Percentiles rank a stretch among this genome's conserved stretches.
Conservation (phyloP, 495 filamentous ascomycete species). For the Hypoxylon cercidicola region DNA sequence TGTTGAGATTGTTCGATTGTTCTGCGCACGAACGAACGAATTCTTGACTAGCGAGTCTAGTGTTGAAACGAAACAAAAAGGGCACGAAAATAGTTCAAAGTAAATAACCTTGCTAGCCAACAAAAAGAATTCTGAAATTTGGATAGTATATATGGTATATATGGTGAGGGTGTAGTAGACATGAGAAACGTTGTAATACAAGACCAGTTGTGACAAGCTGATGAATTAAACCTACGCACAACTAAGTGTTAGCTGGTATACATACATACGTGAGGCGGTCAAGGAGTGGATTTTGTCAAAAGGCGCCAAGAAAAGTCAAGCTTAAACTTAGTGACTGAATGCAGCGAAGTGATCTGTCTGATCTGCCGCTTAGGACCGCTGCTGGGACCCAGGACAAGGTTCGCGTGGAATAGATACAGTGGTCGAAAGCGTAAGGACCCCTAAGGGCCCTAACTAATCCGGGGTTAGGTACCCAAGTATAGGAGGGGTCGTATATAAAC, state of each 20-base stretch:
- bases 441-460: constrained; percentile 41
- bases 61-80: too few relatives aligned
- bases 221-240: not conserved
- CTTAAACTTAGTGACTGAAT: constrained; percentile 20
- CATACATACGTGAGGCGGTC: constrained; percentile 23
- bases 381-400: constrained; percentile 22
- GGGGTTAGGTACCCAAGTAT: constrained; percentile 21
- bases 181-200: too few relatives aligned
- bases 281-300: constrained; percentile 12
- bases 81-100: too few relatives aligned
- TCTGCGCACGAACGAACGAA: too few relatives aligned
- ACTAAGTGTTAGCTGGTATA: not conserved
- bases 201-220: too few relatives aligned
- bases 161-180: too few relatives aligned
- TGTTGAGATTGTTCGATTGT: too few relatives aligned
- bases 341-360: constrained; percentile 34
- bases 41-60: too few relatives aligned
- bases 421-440: constrained; percentile 34
- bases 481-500: too few relatives aligned
- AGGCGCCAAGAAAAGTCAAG: constrained; percentile 10
- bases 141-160: too few relatives aligned
- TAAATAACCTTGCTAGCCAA: too few relatives aligned
- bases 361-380: constrained; percentile 30
- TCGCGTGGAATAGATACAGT: constrained; percentile 22
- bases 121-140: too few relatives aligned